phyloP scores from a whole-genome alignment of 2,329 filamentous ascomycete genomes.

The Paradendryphiella salina region DNA sequence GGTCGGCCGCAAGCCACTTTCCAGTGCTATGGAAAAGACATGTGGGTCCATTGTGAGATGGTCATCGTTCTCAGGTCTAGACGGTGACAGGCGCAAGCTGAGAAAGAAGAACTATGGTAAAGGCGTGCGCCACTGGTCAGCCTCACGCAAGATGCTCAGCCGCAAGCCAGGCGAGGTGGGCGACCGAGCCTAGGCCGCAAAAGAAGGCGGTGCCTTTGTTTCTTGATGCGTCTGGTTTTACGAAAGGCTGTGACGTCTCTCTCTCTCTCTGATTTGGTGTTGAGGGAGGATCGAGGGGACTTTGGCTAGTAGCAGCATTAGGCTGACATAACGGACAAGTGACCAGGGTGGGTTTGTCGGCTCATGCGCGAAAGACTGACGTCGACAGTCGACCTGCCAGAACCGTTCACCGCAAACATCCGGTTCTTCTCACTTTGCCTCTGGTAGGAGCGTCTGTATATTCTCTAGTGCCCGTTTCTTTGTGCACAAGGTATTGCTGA shows the following conservation, averaged over 20 bases:
- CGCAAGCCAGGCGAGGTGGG: neutral
- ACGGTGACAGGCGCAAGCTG: conserved; percentile 7
- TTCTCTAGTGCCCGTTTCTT: conserved; percentile 10
- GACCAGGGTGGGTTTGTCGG: conserved; percentile 4
- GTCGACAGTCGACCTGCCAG: conserved; percentile 11
- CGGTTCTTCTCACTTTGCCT: neutral
- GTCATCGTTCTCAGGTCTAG: neutral
- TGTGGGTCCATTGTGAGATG: conserved; percentile 6
- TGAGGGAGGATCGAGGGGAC: neutral
- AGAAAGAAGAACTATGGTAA: conserved; percentile 1
- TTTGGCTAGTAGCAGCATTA: no score
- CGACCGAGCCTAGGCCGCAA: neutral
- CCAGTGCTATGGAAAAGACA: conserved; percentile 1
- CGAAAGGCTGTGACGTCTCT: neutral
- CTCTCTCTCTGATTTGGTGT: neutral
- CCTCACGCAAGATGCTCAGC: neutral
- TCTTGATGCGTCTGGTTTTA: neutral
- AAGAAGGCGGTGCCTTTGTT: neutral
- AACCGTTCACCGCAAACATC: conserved; percentile 1
- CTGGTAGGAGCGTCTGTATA: conserved; percentile 13
- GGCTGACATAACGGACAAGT: conserved; percentile 8
- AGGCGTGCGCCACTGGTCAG: conserved; percentile 1
- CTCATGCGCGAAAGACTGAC: conserved; percentile 16
- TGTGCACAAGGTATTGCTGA: conserved; percentile 16
- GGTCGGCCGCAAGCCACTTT: conserved; percentile 1